Evolutionary conservation across 257 asterid genomes (phyloP), one percentile per base, ranked within the genome.

Genomic region (Solanum verrucosum): DNA sequence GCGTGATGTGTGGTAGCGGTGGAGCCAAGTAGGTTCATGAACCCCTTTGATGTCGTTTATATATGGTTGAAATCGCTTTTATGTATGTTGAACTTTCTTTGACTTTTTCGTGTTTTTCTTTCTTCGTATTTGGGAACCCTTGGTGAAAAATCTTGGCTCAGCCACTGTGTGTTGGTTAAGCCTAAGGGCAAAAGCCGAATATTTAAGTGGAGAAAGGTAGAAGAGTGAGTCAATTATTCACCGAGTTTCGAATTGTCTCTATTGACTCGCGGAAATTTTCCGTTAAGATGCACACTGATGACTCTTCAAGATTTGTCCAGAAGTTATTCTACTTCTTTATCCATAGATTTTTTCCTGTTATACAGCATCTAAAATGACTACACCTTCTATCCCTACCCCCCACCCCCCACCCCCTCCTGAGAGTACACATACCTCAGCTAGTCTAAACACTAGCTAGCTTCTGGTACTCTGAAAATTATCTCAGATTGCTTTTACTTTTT

Each of bases 401-500:
- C 72, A 81, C 71, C 29, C 90, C 27, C 38, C 72, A 81, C 71
- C 29, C 90, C 27, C 38, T 18, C 83, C 87, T 65, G 82, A 77
- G 52, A 78, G 84, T 49, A 77, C 35, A 86, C 86, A 91, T 90
- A 91, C 88, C 90, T 89, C 90, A 91, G 94, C 95, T 92, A 95
- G 92, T 92, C 93, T 95, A 96, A 88, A 91, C 88, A 49, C 18
- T 49, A 82, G 85, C 95, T 93, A 90, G 89, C 13, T 92, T 87
- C 95, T 93, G 94, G 88, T 91, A 38, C 89, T 89, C 95, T 92
- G 92, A 84, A 74, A 63, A 13, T 20, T 71, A 34, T 88, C 87
- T 92, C 94, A 92, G 94, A 37, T 87, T 60, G 91, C 94, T 92
- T 94, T 88, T 86, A 63, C 83, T 93, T 92, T 59, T 93, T 93